These are phyloP conservation scores for Amanita jacksonii DNA, from an alignment of 768 basidiomycete species.

Conservation along the genomic window DNA sequence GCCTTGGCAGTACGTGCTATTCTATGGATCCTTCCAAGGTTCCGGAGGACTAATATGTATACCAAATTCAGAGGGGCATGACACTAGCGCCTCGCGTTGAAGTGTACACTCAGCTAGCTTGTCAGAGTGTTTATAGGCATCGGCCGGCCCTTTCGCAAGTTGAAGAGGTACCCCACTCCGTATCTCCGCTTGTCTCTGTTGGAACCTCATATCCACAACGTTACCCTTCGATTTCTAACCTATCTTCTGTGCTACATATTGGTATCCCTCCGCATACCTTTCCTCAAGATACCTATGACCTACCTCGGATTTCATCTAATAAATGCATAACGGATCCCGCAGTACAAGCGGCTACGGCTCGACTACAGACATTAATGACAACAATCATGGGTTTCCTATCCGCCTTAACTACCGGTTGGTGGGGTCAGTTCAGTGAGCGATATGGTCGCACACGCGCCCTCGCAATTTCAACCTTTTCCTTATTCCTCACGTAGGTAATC, in stretches of 20 bases:
- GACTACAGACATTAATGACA: conserved; percentile 67
- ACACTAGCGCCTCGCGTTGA: conserved; percentile 74
- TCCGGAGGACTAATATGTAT: conserved; percentile 9
- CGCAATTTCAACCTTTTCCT: conserved; percentile 58
- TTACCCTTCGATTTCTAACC: not conserved
- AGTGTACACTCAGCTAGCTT: conserved; percentile 72
- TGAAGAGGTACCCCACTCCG: not conserved
- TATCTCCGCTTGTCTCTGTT: conserved; percentile 1
- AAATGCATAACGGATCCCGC: conserved; percentile 37
- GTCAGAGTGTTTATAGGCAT: conserved; percentile 41
- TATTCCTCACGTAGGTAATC: conserved; percentile 28
- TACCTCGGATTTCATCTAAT: conserved; percentile 25
- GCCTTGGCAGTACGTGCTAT: conserved; percentile 51
- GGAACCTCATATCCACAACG: conserved; percentile 1
- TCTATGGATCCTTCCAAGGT: not conserved
- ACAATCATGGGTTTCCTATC: conserved; percentile 72
- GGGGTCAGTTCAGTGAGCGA: conserved; percentile 78
- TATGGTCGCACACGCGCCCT: conserved; percentile 74
- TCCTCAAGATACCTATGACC: conserved; percentile 20
- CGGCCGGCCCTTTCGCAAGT: conserved; percentile 23
- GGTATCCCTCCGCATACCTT: conserved; percentile 7
- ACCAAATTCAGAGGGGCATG: conserved; percentile 61
- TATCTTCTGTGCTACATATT: not conserved
- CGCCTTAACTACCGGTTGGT: conserved; percentile 82
- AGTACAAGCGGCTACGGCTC: conserved; percentile 64